A percentile compares a stretch with the other conserved stretches of the same genome.
phyloP scores from a whole-genome alignment of 2,329 filamentous ascomycete genomes.

The Venturia pyrina region DNA sequence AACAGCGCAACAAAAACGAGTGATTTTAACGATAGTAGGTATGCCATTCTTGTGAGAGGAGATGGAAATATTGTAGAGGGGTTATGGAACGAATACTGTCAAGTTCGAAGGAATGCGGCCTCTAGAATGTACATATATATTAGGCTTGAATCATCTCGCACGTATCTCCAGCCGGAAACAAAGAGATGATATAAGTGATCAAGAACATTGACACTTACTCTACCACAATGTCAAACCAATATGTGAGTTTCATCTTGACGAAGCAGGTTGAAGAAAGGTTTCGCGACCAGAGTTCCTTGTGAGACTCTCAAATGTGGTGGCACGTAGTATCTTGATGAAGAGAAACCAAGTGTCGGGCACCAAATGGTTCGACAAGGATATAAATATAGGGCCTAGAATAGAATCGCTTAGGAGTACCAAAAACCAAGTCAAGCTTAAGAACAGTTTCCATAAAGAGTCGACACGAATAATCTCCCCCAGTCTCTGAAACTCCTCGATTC shows the following conservation, averaged over 20 bases:
- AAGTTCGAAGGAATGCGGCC: background rate
- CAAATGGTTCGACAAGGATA: too few species aligned
- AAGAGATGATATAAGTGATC: too few species aligned
- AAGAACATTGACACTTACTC: background rate
- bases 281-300: too few species aligned
- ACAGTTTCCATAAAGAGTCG: too few species aligned
- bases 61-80: background rate
- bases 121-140: background rate
- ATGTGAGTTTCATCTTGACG: background rate
- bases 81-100: background rate
- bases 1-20: background rate
- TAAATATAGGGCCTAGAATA: too few species aligned
- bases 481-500: too few species aligned
- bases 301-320: background rate
- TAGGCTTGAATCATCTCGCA: background rate
- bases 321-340: background rate
- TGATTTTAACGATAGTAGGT: background rate
- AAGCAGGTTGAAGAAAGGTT: too few species aligned
- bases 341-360: too few species aligned
- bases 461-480: too few species aligned
- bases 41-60: background rate
- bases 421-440: too few species aligned
- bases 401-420: too few species aligned
- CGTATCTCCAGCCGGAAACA: background rate
- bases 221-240: background rate